Conservation (phyloP, 192 early-diverging fungal genomes). For the Kickxella alabastrina region DNA sequence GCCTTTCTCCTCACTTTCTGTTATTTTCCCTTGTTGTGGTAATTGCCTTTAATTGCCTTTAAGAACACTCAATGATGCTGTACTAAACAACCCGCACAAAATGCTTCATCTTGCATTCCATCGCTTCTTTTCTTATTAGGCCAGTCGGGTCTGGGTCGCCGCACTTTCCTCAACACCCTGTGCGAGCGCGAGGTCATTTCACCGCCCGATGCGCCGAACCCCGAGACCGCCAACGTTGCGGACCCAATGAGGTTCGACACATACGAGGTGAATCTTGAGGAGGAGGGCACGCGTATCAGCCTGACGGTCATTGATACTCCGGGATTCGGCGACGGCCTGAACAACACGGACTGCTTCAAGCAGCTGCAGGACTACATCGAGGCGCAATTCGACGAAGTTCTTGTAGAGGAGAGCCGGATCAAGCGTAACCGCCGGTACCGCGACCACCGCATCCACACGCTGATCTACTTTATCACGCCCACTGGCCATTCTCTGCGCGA, state of each 20-base stretch:
- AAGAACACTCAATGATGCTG: background rate
- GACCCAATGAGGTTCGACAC: slow-evolving; percentile 89
- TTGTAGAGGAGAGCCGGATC: slow-evolving; percentile 83
- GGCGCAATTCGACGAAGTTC: slow-evolving; percentile 90
- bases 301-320: slow-evolving; percentile 97
- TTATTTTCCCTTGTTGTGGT: background rate
- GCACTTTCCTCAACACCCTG: slow-evolving; percentile 97
- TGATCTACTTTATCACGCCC: slow-evolving; percentile 97
- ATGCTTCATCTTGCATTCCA: background rate
- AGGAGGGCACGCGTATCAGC: slow-evolving; percentile 93
- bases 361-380: slow-evolving; percentile 94
- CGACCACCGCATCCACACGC: slow-evolving; percentile 94
- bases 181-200: slow-evolving; percentile 80
- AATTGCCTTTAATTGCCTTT: too few species aligned
- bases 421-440: slow-evolving; percentile 84
- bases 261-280: slow-evolving; percentile 88
- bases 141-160: slow-evolving; percentile 84
- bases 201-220: slow-evolving; percentile 67
- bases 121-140: slow-evolving; percentile 15
- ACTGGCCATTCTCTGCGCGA: slow-evolving; percentile 96
- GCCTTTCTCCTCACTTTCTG: background rate
- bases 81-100: background rate
- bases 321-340: slow-evolving; percentile 96
- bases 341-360: slow-evolving; percentile 88
- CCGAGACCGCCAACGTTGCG: slow-evolving; percentile 73